Evolutionary conservation across 345 rosid genomes (phyloP).

Genomic region (Nasturtium officinale): DNA sequence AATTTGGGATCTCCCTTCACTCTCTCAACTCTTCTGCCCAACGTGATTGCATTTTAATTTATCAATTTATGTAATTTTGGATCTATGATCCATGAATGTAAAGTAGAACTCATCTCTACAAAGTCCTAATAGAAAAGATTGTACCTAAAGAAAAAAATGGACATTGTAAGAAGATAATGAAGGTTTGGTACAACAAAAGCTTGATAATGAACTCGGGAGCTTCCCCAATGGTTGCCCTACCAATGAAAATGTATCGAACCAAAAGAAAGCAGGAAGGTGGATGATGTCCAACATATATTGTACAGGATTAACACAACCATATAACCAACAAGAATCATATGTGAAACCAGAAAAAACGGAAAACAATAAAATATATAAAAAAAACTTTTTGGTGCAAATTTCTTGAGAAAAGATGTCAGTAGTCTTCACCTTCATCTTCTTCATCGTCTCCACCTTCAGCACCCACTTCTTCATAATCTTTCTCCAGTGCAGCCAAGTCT

Average conservation of each 20-base stretch:
- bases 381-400: conserved; percentile 4
- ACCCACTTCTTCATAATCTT: conserved; percentile 68
- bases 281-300: conserved; percentile 29
- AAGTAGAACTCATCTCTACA: conserved; percentile 44
- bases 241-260: conserved; percentile 24
- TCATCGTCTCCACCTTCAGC: conserved; percentile 66
- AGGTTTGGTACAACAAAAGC: conserved; percentile 25
- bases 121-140: conserved; percentile 30
- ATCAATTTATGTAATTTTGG: conserved; percentile 19
- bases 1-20: conserved; percentile 67
- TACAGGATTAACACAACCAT: conserved; percentile 33
- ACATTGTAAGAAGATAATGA: conserved; percentile 36
- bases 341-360: not conserved
- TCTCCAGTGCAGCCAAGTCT: conserved; percentile 54
- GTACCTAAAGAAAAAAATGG: conserved; percentile 38
- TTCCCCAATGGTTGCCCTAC: conserved; percentile 26
- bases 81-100: conserved; percentile 29
- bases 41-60: conserved; percentile 31
- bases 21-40: conserved; percentile 54
- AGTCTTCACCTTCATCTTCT: conserved; percentile 65
- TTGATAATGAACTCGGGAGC: conserved; percentile 35
- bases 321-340: conserved; percentile 36
- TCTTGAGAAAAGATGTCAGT: conserved; percentile 29
- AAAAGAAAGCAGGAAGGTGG: not conserved
- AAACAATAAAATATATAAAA: not conserved